phyloP scores from a whole-genome alignment of 768 basidiomycete genomes.

The Crepidotus variabilis region DNA sequence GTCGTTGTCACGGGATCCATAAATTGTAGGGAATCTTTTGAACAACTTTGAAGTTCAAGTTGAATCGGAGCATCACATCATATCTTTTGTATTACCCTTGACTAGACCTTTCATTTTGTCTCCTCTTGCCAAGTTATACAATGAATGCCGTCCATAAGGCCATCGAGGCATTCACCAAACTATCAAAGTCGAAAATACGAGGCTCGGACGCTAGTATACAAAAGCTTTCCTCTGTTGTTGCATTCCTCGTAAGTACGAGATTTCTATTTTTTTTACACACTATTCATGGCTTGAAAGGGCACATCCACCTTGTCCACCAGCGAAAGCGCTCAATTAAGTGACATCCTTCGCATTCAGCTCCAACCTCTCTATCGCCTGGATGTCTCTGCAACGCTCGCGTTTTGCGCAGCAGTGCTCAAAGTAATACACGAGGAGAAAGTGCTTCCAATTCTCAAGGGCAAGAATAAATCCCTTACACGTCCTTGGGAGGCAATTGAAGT shows the following conservation, averaged over 20 bases:
- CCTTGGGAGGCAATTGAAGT: constrained; percentile 45
- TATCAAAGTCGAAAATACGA: constrained; percentile 10
- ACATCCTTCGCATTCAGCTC: no score
- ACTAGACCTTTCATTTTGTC: background rate
- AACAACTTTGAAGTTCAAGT: no score
- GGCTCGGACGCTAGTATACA: no score
- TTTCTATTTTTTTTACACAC: no score
- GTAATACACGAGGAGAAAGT: constrained; percentile 36
- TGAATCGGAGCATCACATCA: no score
- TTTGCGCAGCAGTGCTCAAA: constrained; percentile 36
- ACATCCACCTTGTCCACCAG: no score
- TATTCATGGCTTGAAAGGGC: no score
- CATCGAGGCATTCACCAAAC: constrained; percentile 25
- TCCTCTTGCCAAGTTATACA: background rate
- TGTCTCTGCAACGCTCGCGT: constrained; percentile 21
- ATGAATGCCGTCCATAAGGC: constrained; percentile 27
- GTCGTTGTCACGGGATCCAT: background rate
- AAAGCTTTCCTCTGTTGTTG: no score
- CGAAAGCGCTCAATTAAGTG: no score
- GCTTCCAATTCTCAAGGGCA: constrained; percentile 17
- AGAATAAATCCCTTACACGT: constrained; percentile 12
- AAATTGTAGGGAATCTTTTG: no score
- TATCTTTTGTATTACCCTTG: background rate
- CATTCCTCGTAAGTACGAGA: no score
- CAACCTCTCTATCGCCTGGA: no score